Base-by-base conservation (phyloP, 2,329 filamentous ascomycete species). In the Sarocladiaceae sp. region DNA sequence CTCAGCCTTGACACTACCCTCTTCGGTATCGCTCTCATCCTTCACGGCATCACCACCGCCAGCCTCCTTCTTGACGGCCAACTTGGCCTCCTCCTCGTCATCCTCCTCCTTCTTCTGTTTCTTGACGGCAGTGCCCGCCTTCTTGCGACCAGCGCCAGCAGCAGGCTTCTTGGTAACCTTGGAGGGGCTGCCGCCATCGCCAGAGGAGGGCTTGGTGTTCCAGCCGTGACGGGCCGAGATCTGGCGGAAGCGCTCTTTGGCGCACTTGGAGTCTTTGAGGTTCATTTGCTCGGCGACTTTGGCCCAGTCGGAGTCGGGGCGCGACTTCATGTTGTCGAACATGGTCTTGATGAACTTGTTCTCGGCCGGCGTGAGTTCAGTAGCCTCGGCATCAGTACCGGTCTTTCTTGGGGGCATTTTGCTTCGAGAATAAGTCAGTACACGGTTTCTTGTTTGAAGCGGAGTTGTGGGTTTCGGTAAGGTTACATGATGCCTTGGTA, bases 221-320 rank as follows among this genome's bases (percentile, higher is more conserved):
- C 67, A 70, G 44, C 58, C 59, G 46, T 68, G 66, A 16, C 62
- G 63, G 46, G 62, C 55, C 12, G 61, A 61, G 54, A 70, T 64
- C 44, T 65, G 58, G 6, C 64, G 61, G 54, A 67, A 68, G 24
- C 64, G 63, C 47, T 68, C 61, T 43, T 63, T 65, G 47, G 66
- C 66, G 46, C 64, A 68, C 40, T 64, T 67, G 42, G 57, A 62
- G 40, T 67, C 61, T 47, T 68, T 68, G 44, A 70, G 59, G 3
- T 57, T 58, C 12, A 66, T 49, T 11, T 55, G 51, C 2, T 33
- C 7, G 4, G 67, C 68, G 32, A 72, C 61, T 1, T 55, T 50
- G 13, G 63, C 55, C 58, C 63, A 73, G 53, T 73, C 56, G 21
- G 68, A 60, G 6, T 67, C 61, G 6, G 63, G 64, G 48, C 64